Base-by-base conservation (phyloP, 495 filamentous ascomycete species). In the Terfezia boudieri region DNA sequence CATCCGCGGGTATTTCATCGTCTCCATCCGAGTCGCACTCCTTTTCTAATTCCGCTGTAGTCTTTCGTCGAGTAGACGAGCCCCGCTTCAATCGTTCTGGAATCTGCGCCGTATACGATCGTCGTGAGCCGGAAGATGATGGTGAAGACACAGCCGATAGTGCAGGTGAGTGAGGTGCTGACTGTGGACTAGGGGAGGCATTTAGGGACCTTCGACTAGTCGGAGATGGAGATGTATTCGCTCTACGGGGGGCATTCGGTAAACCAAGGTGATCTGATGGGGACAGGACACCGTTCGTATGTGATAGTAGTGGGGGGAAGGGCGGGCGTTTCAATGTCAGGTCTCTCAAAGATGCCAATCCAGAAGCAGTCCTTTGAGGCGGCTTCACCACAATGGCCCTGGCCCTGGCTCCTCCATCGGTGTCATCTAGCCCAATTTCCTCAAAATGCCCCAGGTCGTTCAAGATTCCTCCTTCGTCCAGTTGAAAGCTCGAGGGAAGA, bases 1-100 rank as follows among this genome's bases (percentile, higher is more conserved):
- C 81, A 60, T 92, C 90, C 54, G 92, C 86, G 6, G 90, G 90
- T 22, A 98, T 76, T 53, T 96, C 87, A 56, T 94, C 89, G 56
- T 94, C 90, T 10, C 79, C 80, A 55, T 93, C 84, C 32, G 70
- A 69, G 65, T 88, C 75, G 58, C 82, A 94, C 64, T 96, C 89
- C 43, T 79, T 76, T 64, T 95, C 92, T 37, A 89, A 63, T 53
- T 94, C 82, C 55, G 83, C 74, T 5, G 78, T 68, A 4, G 83
- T 76, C 68, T 95, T 96, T 53, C 83, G 73, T 49, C 12, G 14
- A 9, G 12, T 46, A 14, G 17, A 23, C n/a, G 49, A 32, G 2
- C 16, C 49, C 23, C 16, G n/a, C 26, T 32, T 32, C 7, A 32
- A 32, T 23, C 49, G 11, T 26, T 20, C n/a, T 11, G 23, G n/a